Percentiles rank a stretch among this genome's conserved stretches.
Conservation (phyloP, 1,284 basidiomycete genomes). For the Gymnopus androsaceus region DNA sequence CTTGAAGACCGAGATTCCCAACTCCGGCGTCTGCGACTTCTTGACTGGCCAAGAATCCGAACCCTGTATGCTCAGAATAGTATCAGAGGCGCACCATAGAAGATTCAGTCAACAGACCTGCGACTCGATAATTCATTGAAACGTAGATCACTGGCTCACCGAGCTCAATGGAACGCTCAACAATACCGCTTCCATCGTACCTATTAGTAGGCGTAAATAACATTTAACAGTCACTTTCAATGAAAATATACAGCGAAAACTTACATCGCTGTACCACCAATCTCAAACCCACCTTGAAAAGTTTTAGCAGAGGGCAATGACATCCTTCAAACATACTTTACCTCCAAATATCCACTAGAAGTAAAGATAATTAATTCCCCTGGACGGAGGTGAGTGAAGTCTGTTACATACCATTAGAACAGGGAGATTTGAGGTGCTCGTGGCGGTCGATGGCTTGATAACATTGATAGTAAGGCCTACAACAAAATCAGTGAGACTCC, state of each 20-base stretch:
- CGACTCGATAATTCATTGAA: constrained; percentile 56
- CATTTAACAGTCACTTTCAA: neutral
- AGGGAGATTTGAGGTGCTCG: constrained; percentile 16
- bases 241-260: neutral
- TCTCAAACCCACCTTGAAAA: constrained; percentile 43
- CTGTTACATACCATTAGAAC: constrained; percentile 50
- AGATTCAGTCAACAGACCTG: constrained; percentile 16
- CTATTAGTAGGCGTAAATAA: constrained; percentile 31
- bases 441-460: constrained; percentile 13
- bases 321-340: too few species aligned
- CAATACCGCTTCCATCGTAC: constrained; percentile 47
- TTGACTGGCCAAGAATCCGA: constrained; percentile 43
- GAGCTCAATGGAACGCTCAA: constrained; percentile 48
- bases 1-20: constrained; percentile 47
- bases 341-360: constrained; percentile 57
- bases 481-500: too few species aligned
- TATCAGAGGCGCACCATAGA: neutral
- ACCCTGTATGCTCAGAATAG: constrained; percentile 24
- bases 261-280: constrained; percentile 39
- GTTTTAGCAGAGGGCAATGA: neutral
- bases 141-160: constrained; percentile 52
- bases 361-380: too few species aligned
- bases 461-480: constrained; percentile 23
- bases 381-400: too few species aligned
- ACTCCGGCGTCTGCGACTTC: constrained; percentile 46